Evolutionary conservation across 352 stramenopile genomes (phyloP), one percentile per base, ranked within the genome.

Genomic region (Halophytophthora batemanensis): DNA sequence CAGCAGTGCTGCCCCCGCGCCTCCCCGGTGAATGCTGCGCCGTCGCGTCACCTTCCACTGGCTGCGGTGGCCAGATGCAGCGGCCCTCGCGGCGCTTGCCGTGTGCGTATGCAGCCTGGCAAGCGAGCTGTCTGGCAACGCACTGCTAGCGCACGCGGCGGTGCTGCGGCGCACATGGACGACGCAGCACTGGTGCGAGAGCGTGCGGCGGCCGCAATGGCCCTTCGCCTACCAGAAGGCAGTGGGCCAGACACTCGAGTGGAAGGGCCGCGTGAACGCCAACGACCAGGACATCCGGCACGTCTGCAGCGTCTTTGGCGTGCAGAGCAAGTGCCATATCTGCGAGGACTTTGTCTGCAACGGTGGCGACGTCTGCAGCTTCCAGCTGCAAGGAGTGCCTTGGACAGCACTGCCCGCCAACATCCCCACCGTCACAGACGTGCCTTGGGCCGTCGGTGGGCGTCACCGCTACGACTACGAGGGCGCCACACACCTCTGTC

Each of bases 151-250:
- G 3, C n/a, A 47, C 0, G 69, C 51, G 6, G 90, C 90, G 66
- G 77, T 95, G 50, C 51, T 97, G 35, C 69, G 63, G n/a, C 87
- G 86, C 1, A 60, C 86, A 8, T 97, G 87, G 87, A 97, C 77
- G 0, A 82, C 68, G 7, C 74, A 95, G 71, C 70, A 73, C 15
- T 97, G 87, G 85, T 98, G 95, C 49, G 58, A 80, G 31, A 90
- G 67, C 51, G 87, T 97, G 6, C 66, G 77, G 38, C 60, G 76
- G 14, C 90, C 93, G 18, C 64, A 80, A 13, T 99, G 90, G 89
- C 96, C 96, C 12, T 98, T 98, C 52, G 88, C 92, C 14, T 98
- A 98, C 69, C 76, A 89, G 52, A 98, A 98, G 64, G 63, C 58
- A 18, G 17, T 37, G 3, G 36, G 41, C 2, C 86, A 97, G 56